Evolutionary conservation across 106 monocot genomes (phyloP), one percentile per base, ranked within the genome.

Genomic region (Dioscorea alata): DNA sequence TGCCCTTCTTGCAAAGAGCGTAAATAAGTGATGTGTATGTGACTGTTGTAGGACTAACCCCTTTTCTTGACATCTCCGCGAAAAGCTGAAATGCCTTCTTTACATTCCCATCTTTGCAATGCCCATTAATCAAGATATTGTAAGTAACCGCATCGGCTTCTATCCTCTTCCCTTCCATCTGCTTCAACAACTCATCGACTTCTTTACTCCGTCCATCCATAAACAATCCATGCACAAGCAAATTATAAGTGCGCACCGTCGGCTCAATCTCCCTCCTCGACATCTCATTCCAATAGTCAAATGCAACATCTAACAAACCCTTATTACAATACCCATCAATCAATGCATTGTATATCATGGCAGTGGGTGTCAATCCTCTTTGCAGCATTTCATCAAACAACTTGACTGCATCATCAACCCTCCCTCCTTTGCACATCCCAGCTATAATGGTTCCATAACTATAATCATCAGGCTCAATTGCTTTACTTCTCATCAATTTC

Each of bases 91-190:
- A 84, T 20, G 91, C 88, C 69, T 80, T 86, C 66, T 80, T 74
- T 14, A 82, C 70, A 71, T 84, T 72, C 19, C 88, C 91, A 21
- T 73, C 75, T 48, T 82, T 83, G 33, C 79, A 88, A 48, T 86
- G 78, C 32, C 91, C 95, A 76, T 96, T 91, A 52, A 96, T 88
- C 64, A 91, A 63, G 49, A 91, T 89, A 56, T 86, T 91, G 63
- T 82, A 96, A 12, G 91, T 96, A n/a, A 86, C 65, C 12, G 70
- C 68, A 61, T 96, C 88, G 0, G 83, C 81, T 28, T 50, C 28
- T 20, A 96, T 19, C 16, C 82, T 75, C 69, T 78, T 81, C 54
- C 49, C 31, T 22, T 74, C 62, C 91, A 96, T 96, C 69, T 86
- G 91, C 48, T 69, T 74, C 13, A 91, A 57, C 75, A 88, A 50